A percentile compares a stretch with the other conserved stretches of the same genome.
Conservation (phyloP, 106 monocot species). For the Posidonia australis region DNA sequence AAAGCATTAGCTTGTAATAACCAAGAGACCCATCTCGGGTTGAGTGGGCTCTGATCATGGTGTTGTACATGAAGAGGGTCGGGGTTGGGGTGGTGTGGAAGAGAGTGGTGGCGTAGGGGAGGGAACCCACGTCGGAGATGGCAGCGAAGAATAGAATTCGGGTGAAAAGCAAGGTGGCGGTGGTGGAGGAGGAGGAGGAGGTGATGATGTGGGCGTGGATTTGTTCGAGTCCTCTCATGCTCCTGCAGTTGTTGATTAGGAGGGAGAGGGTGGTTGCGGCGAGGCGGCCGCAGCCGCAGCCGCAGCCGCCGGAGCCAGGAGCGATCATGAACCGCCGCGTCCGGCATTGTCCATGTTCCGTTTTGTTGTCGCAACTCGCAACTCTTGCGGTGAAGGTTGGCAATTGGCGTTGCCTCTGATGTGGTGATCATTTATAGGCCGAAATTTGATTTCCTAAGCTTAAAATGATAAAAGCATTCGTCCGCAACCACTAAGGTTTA, state of each 20-base stretch:
- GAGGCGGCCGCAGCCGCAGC: neutral
- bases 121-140: neutral
- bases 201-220: slow-evolving; percentile 1
- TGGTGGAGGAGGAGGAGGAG: neutral
- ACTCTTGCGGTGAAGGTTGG: too few relatives aligned
- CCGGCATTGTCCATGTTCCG: too few relatives aligned
- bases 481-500: too few relatives aligned
- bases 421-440: too few relatives aligned
- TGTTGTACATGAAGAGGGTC: slow-evolving; percentile 28
- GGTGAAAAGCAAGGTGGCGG: neutral
- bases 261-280: neutral
- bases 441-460: too few relatives aligned
- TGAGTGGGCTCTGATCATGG: slow-evolving; percentile 28
- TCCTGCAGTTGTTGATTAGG: neutral
- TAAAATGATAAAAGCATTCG: too few relatives aligned
- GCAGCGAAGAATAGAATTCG: slow-evolving; percentile 2
- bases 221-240: slow-evolving; percentile 2
- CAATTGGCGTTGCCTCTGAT: too few relatives aligned
- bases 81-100: slow-evolving; percentile 18
- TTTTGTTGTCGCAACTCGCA: too few relatives aligned
- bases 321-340: too few relatives aligned
- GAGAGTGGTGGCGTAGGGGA: slow-evolving; percentile 12
- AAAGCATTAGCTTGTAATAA: slow-evolving; percentile 30
- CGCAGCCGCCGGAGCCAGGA: too few relatives aligned
- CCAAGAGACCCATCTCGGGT: slow-evolving; percentile 9